These are phyloP conservation scores for Penicillium salamii DNA, from an alignment of 495 filamentous ascomycete genomes.

Conservation along the genomic window DNA sequence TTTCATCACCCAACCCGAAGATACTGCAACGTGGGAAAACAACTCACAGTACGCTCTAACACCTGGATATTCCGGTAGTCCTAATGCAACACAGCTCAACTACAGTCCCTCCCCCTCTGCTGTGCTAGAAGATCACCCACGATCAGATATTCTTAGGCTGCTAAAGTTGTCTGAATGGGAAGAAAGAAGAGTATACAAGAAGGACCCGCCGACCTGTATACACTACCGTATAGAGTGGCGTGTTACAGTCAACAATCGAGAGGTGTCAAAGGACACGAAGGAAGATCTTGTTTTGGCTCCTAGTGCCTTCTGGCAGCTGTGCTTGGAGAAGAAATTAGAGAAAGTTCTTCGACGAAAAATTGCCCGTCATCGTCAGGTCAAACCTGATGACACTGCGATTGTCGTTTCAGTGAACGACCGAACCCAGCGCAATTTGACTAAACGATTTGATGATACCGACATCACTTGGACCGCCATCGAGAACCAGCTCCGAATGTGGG, in stretches of 20 bases:
- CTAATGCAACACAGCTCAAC: too few relatives aligned
- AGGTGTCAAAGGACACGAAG: slow-evolving; percentile 24
- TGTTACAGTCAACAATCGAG: slow-evolving; percentile 27
- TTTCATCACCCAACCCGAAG: too few relatives aligned
- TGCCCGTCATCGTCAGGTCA: slow-evolving; percentile 8
- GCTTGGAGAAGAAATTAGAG: slow-evolving; percentile 10
- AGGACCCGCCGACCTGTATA: slow-evolving; percentile 25
- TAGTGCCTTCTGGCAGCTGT: slow-evolving; percentile 16
- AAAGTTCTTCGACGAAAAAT: slow-evolving; percentile 12
- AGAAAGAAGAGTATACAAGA: slow-evolving; percentile 15
- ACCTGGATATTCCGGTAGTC: too few relatives aligned
- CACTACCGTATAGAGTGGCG: slow-evolving; percentile 37
- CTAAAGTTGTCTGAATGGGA: slow-evolving; percentile 15
- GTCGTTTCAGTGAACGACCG: slow-evolving; percentile 21
- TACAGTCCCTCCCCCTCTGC: not conserved
- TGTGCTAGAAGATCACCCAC: too few relatives aligned
- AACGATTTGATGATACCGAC: slow-evolving; percentile 15
- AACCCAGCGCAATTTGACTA: slow-evolving; percentile 19
- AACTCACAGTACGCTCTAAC: too few relatives aligned
- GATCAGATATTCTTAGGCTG: too few relatives aligned
- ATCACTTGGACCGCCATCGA: slow-evolving; percentile 21
- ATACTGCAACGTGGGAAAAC: too few relatives aligned
- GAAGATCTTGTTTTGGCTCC: slow-evolving; percentile 19
- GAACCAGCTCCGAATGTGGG: slow-evolving; percentile 17
- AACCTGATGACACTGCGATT: slow-evolving; percentile 19